Conservation (phyloP, 1,284 basidiomycete species). For the Lentinula novae-zelandiae region DNA sequence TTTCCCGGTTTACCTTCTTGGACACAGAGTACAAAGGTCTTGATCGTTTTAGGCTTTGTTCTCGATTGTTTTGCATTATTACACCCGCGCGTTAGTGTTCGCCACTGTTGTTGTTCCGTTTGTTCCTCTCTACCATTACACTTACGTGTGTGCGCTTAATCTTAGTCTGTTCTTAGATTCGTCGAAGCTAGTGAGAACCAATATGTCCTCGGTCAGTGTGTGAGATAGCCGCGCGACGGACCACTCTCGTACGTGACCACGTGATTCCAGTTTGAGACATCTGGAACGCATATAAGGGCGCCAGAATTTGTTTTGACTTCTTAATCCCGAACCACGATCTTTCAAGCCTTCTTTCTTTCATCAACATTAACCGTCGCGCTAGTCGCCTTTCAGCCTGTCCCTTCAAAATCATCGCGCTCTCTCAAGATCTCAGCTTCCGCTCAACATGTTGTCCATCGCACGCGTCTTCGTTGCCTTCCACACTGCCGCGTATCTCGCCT, state of each 20-base stretch:
- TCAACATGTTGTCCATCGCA: slow-evolving; percentile 34
- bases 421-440: neutral
- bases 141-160: neutral
- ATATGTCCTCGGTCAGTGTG: too few species aligned
- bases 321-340: slow-evolving; percentile 16
- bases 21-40: slow-evolving; percentile 3
- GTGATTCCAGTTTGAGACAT: neutral
- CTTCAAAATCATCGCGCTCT: slow-evolving; percentile 6
- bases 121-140: neutral
- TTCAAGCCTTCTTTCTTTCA: slow-evolving; percentile 3
- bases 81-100: neutral
- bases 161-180: neutral
- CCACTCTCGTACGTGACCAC: neutral
- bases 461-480: slow-evolving; percentile 35
- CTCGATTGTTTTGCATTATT: neutral
- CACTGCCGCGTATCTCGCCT: slow-evolving; percentile 33
- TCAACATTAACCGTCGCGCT: slow-evolving; percentile 14
- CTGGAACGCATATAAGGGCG: neutral
- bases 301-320: neutral
- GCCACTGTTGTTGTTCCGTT: neutral
- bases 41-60: neutral
- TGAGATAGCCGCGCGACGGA: too few species aligned
- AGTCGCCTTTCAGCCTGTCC: slow-evolving; percentile 15
- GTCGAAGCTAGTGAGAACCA: too few species aligned
- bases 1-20: neutral